Percentiles rank a stretch among this genome's conserved stretches.
phyloP scores from a whole-genome alignment of 169 alveolate genomes.

The Eimeria acervulina region DNA sequence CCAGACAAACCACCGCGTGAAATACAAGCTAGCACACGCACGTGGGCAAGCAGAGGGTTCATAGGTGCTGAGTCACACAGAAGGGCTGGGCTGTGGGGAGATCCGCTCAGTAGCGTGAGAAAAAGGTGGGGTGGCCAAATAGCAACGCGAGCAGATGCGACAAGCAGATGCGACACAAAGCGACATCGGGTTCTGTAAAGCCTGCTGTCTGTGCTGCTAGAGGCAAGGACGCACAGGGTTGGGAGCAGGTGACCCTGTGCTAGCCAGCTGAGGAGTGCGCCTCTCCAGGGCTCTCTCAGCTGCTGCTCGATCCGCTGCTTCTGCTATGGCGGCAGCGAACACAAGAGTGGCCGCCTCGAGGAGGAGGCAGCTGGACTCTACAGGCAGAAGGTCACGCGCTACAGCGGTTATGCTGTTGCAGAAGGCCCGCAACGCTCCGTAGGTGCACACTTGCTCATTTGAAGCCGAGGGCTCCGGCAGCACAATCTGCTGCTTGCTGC shows the following conservation, averaged over 20 bases:
- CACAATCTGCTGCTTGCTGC: constrained; percentile 61
- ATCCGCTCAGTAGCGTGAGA: neutral
- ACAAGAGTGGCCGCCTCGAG: constrained; percentile 59
- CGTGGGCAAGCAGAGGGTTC: neutral
- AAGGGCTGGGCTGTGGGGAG: neutral
- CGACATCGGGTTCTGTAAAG: neutral
- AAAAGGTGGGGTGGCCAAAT: neutral
- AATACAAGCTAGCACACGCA: neutral
- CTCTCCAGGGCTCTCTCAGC: constrained; percentile 60
- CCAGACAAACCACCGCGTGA: neutral
- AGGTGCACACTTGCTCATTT: constrained; percentile 56
- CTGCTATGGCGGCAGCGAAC: constrained; percentile 64
- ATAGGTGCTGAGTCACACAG: neutral
- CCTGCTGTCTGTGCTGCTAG: neutral
- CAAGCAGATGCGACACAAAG: neutral
- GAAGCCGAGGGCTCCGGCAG: constrained; percentile 65
- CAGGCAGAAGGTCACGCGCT: constrained; percentile 29
- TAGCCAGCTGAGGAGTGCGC: constrained; percentile 6
- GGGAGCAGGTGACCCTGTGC: neutral
- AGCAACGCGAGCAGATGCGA: neutral
- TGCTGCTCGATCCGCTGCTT: constrained; percentile 31
- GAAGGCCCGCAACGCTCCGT: constrained; percentile 52
- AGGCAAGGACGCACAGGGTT: neutral
- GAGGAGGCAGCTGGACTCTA: constrained; percentile 44
- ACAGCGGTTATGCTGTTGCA: constrained; percentile 33